These are phyloP conservation scores for Parascedosporium putredinis DNA, from an alignment of 2,329 filamentous ascomycete species.

Conservation along the genomic window DNA sequence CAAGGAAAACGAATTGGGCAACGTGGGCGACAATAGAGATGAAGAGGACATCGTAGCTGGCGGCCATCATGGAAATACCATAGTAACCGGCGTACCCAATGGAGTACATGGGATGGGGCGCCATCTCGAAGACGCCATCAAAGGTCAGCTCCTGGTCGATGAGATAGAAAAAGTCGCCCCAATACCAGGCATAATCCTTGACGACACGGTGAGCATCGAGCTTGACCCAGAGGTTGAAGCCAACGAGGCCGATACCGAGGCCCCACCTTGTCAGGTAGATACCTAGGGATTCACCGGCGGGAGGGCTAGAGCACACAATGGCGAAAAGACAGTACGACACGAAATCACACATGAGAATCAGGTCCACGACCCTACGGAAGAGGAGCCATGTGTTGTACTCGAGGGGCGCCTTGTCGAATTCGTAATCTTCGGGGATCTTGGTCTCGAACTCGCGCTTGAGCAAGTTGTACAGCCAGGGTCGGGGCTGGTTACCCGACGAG, in stretches of 20 bases:
- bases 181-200: constrained; percentile 99
- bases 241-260: constrained; percentile 65
- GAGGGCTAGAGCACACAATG: constrained; percentile 70
- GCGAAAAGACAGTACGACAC: constrained; percentile 94
- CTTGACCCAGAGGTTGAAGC: constrained; percentile 98
- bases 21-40: constrained; percentile 93
- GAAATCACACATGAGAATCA: constrained; percentile 99
- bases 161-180: constrained; percentile 98
- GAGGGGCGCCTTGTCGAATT: constrained; percentile 82
- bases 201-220: constrained; percentile 94
- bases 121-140: constrained; percentile 98
- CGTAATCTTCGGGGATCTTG: constrained; percentile 90
- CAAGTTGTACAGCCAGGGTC: constrained; percentile 71
- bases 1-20: constrained; percentile 87
- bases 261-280: constrained; percentile 69
- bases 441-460: constrained; percentile 86
- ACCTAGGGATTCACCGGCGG: constrained; percentile 57
- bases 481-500: constrained; percentile 67
- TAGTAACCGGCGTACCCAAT: constrained; percentile 98
- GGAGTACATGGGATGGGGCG: constrained; percentile 97
- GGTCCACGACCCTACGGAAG: constrained; percentile 87
- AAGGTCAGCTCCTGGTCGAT: constrained; percentile 97
- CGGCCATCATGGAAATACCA: constrained; percentile 94
- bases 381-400: constrained; percentile 99
- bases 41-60: constrained; percentile 93